These are phyloP conservation scores for Lodderomyces pseudojiufengensis DNA, from an alignment of 1,139 yeast genomes.

Conservation along the genomic window DNA sequence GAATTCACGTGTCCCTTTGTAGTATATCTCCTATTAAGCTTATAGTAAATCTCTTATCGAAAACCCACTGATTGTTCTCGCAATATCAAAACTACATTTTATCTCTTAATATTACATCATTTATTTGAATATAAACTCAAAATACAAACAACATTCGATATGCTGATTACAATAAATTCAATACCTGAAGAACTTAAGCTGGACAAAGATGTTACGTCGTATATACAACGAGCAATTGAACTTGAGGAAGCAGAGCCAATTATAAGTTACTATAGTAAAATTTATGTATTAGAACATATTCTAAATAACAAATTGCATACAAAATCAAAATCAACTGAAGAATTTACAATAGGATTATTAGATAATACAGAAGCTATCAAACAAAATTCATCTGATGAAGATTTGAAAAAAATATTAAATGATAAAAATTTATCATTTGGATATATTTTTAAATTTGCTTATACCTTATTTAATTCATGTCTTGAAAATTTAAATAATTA, in stretches of 20 bases:
- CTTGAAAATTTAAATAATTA: slow-evolving; percentile 27
- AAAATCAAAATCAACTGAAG: slow-evolving; percentile 48
- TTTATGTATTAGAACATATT: slow-evolving; percentile 65
- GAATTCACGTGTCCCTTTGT: too few species aligned
- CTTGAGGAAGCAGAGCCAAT: slow-evolving; percentile 48
- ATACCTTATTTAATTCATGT: slow-evolving; percentile 54
- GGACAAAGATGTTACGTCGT: slow-evolving; percentile 42
- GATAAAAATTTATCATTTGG: slow-evolving; percentile 58
- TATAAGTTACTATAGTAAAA: slow-evolving; percentile 54
- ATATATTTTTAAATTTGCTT: slow-evolving; percentile 59
- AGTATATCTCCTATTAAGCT: too few species aligned
- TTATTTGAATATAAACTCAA: neutral
- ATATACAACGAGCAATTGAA: slow-evolving; percentile 49
- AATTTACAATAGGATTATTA: slow-evolving; percentile 54
- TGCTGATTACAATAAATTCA: slow-evolving; percentile 16
- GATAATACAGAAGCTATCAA: slow-evolving; percentile 62
- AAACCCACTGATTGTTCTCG: neutral
- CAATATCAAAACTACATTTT: too few species aligned
- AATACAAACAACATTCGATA: slow-evolving; percentile 1
- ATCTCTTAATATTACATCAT: too few species aligned
- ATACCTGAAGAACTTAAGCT: slow-evolving; percentile 28
- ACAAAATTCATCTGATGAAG: slow-evolving; percentile 30
- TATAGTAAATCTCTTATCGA: too few species aligned
- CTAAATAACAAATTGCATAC: slow-evolving; percentile 56
- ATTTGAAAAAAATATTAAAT: slow-evolving; percentile 39